phyloP scores from a whole-genome alignment of 2,329 filamentous ascomycete species.

The Colletotrichum sp. region DNA sequence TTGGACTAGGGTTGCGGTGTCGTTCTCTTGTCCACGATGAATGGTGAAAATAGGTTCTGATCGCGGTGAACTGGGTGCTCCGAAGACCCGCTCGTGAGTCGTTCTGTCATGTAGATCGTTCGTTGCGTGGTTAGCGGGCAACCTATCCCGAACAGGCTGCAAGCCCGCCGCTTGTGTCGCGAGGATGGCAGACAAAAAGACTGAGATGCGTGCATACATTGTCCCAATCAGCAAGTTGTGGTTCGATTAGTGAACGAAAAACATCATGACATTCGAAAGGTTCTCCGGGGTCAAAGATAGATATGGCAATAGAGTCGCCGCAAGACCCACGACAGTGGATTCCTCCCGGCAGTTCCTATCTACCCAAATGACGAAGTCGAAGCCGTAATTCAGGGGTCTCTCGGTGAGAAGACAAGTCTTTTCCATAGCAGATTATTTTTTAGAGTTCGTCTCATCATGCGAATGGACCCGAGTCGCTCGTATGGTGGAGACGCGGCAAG shows the following conservation, averaged over 20 bases:
- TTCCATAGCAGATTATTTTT: background rate
- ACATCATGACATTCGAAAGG: background rate
- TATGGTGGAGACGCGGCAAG: background rate
- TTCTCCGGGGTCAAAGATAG: background rate
- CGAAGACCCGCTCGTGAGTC: background rate
- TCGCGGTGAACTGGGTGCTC: background rate
- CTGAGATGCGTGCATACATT: background rate
- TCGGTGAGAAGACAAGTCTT: background rate
- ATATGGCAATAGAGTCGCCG: background rate
- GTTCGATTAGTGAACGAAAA: background rate
- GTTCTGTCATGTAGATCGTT: background rate
- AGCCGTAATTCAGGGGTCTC: background rate
- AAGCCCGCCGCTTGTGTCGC: background rate
- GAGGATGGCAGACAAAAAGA: background rate
- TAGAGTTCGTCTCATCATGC: constrained; percentile 3
- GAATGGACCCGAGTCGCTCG: background rate
- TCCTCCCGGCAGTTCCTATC: background rate
- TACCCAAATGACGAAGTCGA: background rate
- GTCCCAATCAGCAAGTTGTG: background rate
- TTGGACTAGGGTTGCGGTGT: background rate
- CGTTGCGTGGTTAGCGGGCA: background rate
- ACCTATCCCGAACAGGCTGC: background rate
- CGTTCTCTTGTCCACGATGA: background rate
- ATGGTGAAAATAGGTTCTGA: background rate
- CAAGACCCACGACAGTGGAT: no score